Evolutionary conservation across 495 filamentous ascomycete genomes (phyloP), one percentile per base, ranked within the genome.

Genomic region (Massariosphaeria phaeospora): DNA sequence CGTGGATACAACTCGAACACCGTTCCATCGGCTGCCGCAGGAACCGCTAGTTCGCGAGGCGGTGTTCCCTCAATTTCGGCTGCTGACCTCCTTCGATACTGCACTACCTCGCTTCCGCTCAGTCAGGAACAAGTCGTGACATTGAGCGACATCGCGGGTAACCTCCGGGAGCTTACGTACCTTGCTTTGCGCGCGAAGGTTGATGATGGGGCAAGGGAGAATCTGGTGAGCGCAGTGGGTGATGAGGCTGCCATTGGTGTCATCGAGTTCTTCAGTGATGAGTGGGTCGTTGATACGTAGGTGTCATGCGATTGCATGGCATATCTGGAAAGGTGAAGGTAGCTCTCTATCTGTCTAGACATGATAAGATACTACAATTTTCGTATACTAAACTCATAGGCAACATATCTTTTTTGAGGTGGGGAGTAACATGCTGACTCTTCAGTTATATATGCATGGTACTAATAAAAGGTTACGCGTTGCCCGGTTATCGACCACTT

Each of bases 231-330:
- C 8, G 41, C 66, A 36, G 34, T 69, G 1, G 67, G 64, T 10
- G 47, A 36, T 48, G 51, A 67, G 31, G 49, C 55, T 39, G 62
- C 52, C 21, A 11, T 9, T 18, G 47, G 62, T 8, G 45, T 69
- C 13, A 30, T 66, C 0, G 63, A 66, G 46, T 69, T 69, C 45
- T 69, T 57, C 43, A 39, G 21, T 51, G 65, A 66, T 31, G 67
- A 69, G 47, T 66, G 51, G 45, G 39, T 52, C 56, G 48, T 47
- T 21, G 64, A 68, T 9, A 38, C 6, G 26, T 15, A 23, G 40
- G 40, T n/a, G n/a, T n/a, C n/a, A n/a, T n/a, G n/a, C n/a, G n/a
- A n/a, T n/a, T n/a, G n/a, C n/a, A n/a, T n/a, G n/a, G n/a, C n/a
- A n/a, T n/a, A n/a, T n/a, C n/a, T n/a, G n/a, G n/a, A n/a, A n/a